Base-by-base conservation (phyloP, 176 grass and related monocot genomes). In the Carex scoparia region DNA sequence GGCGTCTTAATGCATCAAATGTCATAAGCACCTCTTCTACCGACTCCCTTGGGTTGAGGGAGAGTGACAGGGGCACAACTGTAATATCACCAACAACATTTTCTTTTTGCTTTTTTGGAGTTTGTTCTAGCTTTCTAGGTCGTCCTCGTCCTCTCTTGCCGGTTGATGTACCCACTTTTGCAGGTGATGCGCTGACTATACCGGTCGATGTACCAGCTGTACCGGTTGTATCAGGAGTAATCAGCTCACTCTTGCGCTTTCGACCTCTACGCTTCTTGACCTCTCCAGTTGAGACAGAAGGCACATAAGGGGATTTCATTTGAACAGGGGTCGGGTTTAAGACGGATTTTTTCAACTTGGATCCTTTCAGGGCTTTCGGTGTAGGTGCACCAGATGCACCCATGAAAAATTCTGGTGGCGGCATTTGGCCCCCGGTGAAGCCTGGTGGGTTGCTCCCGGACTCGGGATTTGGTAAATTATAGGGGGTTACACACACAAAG, bases 1-100 rank as follows among this genome's bases (percentile, higher is more conserved):
- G 88, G 14, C 94, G 79, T 18, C 94, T 84, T 77, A 97, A 66
- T 59, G 92, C 92, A 69, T 97, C 94, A 48, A 92, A 97, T 51
- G 89, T 94, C 88, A 91, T 94, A 55, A 94, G 91, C 37, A 94
- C 88, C 84, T 92, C 91, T 81, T 97, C 94, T 69, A 86, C 87
- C 38, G 85, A 69, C 67, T 92, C 90, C 79, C 92, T 88, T 14
- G 94, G 87, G 77, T 94, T 90, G 78, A 87, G 80, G 42, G 84
- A 97, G 76, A 31, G 73, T 64, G 88, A 38, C 28, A 90, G 27
- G 16, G 59, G 61, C 14, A 85, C 44, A 32, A 93, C 19, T n/a
- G 33, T 91, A 82, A 63, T 76, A 15, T 81, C 73, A 74, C 33
- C 12, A 54, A 27, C 56, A 0, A 54, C 18, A 16, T 83, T 85